Evolutionary conservation across 2,329 filamentous ascomycete species (phyloP).

Genomic region (Lasiodiplodia citricola): DNA sequence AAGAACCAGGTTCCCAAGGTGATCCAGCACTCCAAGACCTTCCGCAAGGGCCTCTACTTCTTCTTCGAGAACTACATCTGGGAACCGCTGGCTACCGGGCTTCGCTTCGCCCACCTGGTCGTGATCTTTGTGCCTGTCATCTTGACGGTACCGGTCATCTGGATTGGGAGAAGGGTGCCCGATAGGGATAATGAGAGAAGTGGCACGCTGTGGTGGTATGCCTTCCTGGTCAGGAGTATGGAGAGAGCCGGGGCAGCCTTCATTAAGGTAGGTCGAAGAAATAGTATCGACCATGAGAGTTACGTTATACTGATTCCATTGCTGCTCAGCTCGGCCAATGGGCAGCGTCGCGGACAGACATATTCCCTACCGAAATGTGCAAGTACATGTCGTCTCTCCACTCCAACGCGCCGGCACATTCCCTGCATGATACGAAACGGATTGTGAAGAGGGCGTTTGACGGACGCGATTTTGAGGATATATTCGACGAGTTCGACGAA

Average conservation of each 20-base stretch:
- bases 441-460: slow-evolving; percentile 84
- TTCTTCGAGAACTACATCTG: slow-evolving; percentile 74
- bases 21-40: slow-evolving; percentile 63
- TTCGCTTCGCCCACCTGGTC: slow-evolving; percentile 86
- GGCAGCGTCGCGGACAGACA: slow-evolving; percentile 94
- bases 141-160: slow-evolving; percentile 76
- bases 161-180: slow-evolving; percentile 70
- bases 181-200: slow-evolving; percentile 74
- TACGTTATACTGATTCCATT: slow-evolving; percentile 21
- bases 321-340: slow-evolving; percentile 82
- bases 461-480: slow-evolving; percentile 80
- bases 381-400: slow-evolving; percentile 92
- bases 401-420: slow-evolving; percentile 92
- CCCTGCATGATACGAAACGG: slow-evolving; percentile 75
- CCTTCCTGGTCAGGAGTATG: slow-evolving; percentile 85
- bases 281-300: slow-evolving; percentile 26
- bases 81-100: slow-evolving; percentile 84
- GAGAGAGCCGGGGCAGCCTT: slow-evolving; percentile 93
- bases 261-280: slow-evolving; percentile 96
- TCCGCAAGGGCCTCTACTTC: slow-evolving; percentile 66
- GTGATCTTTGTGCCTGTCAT: slow-evolving; percentile 93
- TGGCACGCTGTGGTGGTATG: slow-evolving; percentile 94
- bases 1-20: slow-evolving; percentile 69
- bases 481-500: slow-evolving; percentile 95
- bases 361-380: slow-evolving; percentile 93